Evolutionary conservation across 495 filamentous ascomycete species (phyloP).

Genomic region (Parmelia sp.): DNA sequence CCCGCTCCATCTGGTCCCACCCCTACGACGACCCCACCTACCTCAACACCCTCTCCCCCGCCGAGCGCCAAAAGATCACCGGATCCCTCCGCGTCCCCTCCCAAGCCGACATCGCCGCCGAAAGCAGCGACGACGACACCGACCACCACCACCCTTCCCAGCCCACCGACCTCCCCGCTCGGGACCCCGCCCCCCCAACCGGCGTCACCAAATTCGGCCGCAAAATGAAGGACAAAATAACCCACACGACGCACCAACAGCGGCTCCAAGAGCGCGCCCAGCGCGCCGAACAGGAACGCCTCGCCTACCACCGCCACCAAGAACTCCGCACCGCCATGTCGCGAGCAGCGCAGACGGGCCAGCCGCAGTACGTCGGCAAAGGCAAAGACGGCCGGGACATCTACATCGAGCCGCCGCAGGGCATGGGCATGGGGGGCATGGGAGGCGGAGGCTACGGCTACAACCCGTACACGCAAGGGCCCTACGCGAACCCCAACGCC

Average conservation of each 20-base stretch:
- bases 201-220: slow-evolving; percentile 37
- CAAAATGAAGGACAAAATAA: slow-evolving; percentile 44
- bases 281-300: slow-evolving; percentile 37
- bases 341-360: slow-evolving; percentile 36
- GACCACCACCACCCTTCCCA: slow-evolving; percentile 20
- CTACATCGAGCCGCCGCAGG: slow-evolving; percentile 40
- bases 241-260: slow-evolving; percentile 40
- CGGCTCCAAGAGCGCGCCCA: slow-evolving; percentile 33
- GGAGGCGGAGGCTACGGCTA: slow-evolving; percentile 33
- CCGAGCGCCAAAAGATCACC: slow-evolving; percentile 36
- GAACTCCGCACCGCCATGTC: slow-evolving; percentile 37
- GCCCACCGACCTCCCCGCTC: slow-evolving; percentile 12
- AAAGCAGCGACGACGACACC: slow-evolving; percentile 39
- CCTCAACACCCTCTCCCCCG: slow-evolving; percentile 33
- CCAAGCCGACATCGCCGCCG: slow-evolving; percentile 36
- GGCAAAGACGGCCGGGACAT: slow-evolving; percentile 41
- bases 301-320: slow-evolving; percentile 36
- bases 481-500: slow-evolving; percentile 38
- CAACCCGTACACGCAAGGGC: slow-evolving; percentile 37
- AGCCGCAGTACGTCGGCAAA: slow-evolving; percentile 42
- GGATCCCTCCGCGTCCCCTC: slow-evolving; percentile 31
- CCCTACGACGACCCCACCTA: slow-evolving; percentile 47
- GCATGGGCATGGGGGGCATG: no score
- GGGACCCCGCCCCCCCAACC: slow-evolving; percentile 19
- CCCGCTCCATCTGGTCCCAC: no score